Base-by-base conservation (phyloP, 371 early-diverging fungal species). In the Chytridiales sp. region DNA sequence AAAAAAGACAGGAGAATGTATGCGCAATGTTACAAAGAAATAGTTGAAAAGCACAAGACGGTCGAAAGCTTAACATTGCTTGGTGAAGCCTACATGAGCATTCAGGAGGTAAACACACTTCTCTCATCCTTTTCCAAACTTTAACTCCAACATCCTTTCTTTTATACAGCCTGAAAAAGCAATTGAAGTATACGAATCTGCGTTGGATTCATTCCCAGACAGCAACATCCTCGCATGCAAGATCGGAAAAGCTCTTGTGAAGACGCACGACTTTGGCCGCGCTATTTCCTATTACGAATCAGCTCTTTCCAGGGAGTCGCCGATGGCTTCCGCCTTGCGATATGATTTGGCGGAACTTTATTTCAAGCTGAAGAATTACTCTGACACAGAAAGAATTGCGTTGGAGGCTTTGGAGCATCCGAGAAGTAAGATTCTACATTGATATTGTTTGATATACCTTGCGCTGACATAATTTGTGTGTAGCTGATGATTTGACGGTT, bases 1-100 rank as follows among this genome's bases (percentile, higher is more conserved):
- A 75, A 75, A 39, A 64, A 69, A 47, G 75, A 79, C 54, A 56
- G 61, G 24, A 71, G 74, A 59, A 59, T 47, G 9, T 79, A 75
- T 47, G 77, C 75, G 0, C 36, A 66, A 35, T 79, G 79, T 42
- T 79, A 68, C 43, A 61, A 59, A 5, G 74, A 79, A 34, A 63
- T 79, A 1, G 69, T 73, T 29, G 79, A 76, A 22, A 51, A 61
- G 11, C 39, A 61, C 31, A 73, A 73, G 24, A 66, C 76, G 0
- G 64, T 69, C 11, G 74, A 79, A 39, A 70, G 59, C 22, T 76
- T 64, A 38, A 35, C 76, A 13, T 39, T 76, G 34, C 66, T 79
- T 4, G 79, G 76, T 4, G 79, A 79, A 40, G 76, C 79, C 5
- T 79, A 71, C 46, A 70, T 79, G 72, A 76, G 70, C 56, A 68